phyloP scores from a whole-genome alignment of 1,284 basidiomycete genomes.

The Neolentinus lepideus region DNA sequence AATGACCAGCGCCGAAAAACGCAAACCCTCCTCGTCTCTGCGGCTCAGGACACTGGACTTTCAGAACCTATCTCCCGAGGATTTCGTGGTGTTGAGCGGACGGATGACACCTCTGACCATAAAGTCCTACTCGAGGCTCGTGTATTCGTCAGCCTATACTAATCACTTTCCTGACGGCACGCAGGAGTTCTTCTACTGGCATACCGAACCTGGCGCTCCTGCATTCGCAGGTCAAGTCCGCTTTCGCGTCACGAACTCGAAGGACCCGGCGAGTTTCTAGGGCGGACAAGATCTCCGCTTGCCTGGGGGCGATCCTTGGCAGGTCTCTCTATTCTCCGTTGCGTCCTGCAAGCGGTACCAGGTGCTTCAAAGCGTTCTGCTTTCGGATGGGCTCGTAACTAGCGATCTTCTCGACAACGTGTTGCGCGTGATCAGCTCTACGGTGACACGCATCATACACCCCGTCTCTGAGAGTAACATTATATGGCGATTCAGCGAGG shows the following conservation, averaged over 20 bases:
- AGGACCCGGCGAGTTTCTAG: background rate
- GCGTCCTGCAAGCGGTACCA: background rate
- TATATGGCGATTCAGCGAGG: background rate
- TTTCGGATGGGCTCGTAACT: background rate
- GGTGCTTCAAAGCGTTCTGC: background rate
- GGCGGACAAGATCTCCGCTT: background rate
- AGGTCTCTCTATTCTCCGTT: background rate
- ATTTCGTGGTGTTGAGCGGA: background rate
- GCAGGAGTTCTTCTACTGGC: background rate
- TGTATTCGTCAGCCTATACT: background rate
- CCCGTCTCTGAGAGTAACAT: background rate
- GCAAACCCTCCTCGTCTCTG: no score
- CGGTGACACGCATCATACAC: background rate
- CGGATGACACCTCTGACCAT: background rate
- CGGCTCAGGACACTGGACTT: background rate
- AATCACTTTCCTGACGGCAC: background rate
- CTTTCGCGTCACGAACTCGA: background rate
- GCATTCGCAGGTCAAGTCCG: background rate
- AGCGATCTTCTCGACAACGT: background rate
- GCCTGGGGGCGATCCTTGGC: background rate
- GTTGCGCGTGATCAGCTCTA: background rate
- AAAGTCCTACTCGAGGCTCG: background rate
- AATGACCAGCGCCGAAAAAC: no score
- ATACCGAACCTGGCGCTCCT: background rate
- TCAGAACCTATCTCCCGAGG: background rate